Evolutionary conservation across 495 filamentous ascomycete genomes (phyloP).

Genomic region (Hyaloscypha variabilis): DNA sequence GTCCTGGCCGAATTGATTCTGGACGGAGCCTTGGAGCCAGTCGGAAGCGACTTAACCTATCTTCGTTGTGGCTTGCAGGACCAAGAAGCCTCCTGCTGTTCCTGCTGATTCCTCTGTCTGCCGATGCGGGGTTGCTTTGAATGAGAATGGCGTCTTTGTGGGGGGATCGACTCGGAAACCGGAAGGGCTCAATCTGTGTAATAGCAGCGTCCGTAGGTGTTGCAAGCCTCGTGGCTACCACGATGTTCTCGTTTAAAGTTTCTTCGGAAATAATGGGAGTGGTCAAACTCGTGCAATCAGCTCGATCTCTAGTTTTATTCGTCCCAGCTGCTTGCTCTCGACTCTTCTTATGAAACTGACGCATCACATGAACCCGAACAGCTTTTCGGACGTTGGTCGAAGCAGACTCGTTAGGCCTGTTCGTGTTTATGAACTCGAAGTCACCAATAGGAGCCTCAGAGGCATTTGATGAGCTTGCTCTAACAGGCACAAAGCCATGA

Average conservation of each 20-base stretch:
- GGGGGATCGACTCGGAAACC: neutral
- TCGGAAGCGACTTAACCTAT: neutral
- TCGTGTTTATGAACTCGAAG: conserved; percentile 4
- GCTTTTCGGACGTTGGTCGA: neutral
- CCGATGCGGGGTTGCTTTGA: neutral
- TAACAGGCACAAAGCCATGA: neutral
- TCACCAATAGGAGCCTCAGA: neutral
- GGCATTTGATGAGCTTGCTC: neutral
- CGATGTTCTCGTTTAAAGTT: neutral
- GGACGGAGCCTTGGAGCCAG: neutral
- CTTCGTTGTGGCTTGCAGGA: neutral
- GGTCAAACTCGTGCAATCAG: neutral
- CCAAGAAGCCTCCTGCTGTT: neutral
- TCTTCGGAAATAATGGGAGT: neutral
- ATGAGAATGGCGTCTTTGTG: neutral
- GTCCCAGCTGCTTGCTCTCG: neutral
- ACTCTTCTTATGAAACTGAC: neutral
- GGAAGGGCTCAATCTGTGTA: neutral
- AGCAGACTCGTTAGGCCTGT: neutral
- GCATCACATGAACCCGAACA: conserved; percentile 6
- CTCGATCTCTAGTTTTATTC: neutral
- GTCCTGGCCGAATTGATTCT: neutral
- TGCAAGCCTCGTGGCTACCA: neutral
- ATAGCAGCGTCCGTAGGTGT: neutral
- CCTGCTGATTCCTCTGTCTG: neutral